phyloP scores from a whole-genome alignment of 129 eudicot species.

The Solidago caesia region DNA sequence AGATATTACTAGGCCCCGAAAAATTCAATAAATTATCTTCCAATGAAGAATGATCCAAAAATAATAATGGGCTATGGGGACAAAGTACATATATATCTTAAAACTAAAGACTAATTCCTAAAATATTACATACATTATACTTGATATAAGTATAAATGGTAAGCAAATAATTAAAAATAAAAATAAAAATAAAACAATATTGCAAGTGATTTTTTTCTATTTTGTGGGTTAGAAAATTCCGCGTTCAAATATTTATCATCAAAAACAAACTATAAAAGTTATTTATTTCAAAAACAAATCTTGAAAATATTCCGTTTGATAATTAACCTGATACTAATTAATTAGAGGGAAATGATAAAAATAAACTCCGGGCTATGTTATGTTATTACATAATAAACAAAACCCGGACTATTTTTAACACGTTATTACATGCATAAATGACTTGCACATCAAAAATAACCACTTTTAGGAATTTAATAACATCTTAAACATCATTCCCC shows the following conservation, averaged over 20 bases:
- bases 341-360: no score
- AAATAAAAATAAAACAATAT: neutral
- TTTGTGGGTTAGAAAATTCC: conserved; percentile 1
- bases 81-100: neutral
- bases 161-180: conserved; percentile 12
- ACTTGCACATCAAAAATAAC: no score
- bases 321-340: neutral
- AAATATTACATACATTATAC: neutral
- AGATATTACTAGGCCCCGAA: neutral
- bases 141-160: neutral
- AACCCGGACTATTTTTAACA: no score
- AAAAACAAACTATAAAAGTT: no score
- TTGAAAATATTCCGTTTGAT: neutral
- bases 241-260: no score
- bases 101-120: neutral
- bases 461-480: no score
- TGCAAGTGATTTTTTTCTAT: neutral
- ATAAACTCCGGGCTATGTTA: no score
- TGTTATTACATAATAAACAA: no score
- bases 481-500: no score
- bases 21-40: neutral
- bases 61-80: conserved; percentile 10
- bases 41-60: neutral
- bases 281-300: neutral
- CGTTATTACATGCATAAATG: no score